Conservation (phyloP, 2,329 filamentous ascomycete species). For the Helicocarpus griseus region DNA sequence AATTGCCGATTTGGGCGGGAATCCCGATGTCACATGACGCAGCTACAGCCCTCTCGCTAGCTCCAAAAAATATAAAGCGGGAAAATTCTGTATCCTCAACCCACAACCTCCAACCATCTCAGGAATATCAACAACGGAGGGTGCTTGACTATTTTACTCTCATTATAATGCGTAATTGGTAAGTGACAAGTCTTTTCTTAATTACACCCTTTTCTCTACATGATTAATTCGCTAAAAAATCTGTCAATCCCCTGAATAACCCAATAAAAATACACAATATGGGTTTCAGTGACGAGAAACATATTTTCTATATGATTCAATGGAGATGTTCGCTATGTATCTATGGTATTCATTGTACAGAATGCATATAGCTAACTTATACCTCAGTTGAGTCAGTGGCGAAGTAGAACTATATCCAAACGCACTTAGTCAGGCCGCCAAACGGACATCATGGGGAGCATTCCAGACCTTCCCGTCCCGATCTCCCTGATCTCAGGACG, state of each 20-base stretch:
- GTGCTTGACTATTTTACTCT: not conserved
- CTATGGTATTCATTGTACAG: not conserved
- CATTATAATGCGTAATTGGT: slow-evolving; percentile 10
- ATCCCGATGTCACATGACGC: not conserved
- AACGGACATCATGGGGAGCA: slow-evolving; percentile 23
- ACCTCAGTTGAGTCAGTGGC: not conserved
- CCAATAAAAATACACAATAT: slow-evolving; percentile 11
- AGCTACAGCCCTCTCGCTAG: not conserved
- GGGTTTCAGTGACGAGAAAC: slow-evolving; percentile 26
- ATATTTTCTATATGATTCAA: slow-evolving; percentile 24
- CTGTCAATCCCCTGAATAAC: slow-evolving; percentile 78
- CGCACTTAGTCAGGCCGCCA: slow-evolving; percentile 16
- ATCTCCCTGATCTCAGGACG: slow-evolving; percentile 72
- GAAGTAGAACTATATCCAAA: not conserved
- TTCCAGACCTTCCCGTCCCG: slow-evolving; percentile 51
- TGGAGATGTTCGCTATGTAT: slow-evolving; percentile 16
- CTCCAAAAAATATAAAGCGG: not conserved
- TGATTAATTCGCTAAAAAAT: slow-evolving; percentile 60
- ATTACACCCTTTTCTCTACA: slow-evolving; percentile 27
- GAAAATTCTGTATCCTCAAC: not conserved
- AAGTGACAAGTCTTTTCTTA: slow-evolving; percentile 19
- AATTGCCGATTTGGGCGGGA: not conserved
- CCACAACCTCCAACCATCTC: not conserved
- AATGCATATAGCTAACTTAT: not conserved
- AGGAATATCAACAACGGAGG: slow-evolving; percentile 3